Conservation (phyloP, 2,329 filamentous ascomycete genomes). For the Zymoseptoria ardabiliae region DNA sequence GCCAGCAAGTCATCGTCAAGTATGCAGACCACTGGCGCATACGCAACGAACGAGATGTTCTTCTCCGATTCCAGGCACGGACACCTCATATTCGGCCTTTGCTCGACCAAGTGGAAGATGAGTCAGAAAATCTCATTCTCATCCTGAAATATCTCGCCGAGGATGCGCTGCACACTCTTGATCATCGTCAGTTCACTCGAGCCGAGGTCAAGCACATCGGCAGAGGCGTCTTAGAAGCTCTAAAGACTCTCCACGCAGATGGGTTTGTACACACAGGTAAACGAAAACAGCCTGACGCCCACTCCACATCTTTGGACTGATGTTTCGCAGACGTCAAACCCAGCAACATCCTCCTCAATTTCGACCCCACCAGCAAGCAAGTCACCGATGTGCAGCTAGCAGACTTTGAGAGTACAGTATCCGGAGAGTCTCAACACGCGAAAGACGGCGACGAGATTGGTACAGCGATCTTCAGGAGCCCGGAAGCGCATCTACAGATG, state of each 20-base stretch:
- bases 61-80: constrained; percentile 2
- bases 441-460: constrained; percentile 26
- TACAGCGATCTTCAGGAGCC: constrained; percentile 32
- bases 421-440: constrained; percentile 13
- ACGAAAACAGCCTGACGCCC: background rate
- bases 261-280: constrained; percentile 24
- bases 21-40: constrained; percentile 1
- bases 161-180: background rate
- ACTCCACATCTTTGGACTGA: background rate
- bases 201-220: constrained; percentile 11
- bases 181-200: background rate
- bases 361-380: constrained; percentile 13
- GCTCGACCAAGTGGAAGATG: constrained; percentile 3
- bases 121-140: background rate
- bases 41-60: constrained; percentile 3
- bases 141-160: constrained; percentile 4
- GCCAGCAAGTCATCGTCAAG: constrained; percentile 7
- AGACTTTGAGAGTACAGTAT: constrained; percentile 2
- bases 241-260: constrained; percentile 22
- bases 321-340: constrained; percentile 26
- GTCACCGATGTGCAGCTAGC: constrained; percentile 30
- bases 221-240: constrained; percentile 18
- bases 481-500: constrained; percentile 28
- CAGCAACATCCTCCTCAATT: constrained; percentile 33
- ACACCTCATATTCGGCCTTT: constrained; percentile 6